These are phyloP conservation scores for Sonneratia caseolaris DNA, from an alignment of 345 rosid genomes.

Conservation along the genomic window DNA sequence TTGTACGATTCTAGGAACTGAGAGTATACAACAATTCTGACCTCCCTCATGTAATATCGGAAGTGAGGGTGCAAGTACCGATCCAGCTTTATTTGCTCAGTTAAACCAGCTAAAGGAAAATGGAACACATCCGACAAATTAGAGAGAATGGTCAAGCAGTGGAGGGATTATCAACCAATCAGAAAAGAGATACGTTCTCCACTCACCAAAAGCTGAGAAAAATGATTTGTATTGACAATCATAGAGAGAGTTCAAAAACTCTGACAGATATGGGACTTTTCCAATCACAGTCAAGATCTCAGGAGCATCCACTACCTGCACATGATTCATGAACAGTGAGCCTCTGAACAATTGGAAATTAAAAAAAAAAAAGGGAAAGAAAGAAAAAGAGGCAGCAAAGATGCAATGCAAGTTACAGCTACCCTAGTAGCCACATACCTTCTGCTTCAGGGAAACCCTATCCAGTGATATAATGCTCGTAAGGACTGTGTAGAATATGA, in stretches of 20 bases:
- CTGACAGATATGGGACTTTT: slow-evolving; percentile 77
- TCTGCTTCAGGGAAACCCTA: slow-evolving; percentile 93
- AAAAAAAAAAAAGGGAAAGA: neutral
- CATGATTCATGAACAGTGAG: slow-evolving; percentile 5
- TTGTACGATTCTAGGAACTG: slow-evolving; percentile 94
- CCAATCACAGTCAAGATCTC: slow-evolving; percentile 97
- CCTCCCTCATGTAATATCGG: slow-evolving; percentile 97
- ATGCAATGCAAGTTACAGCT: neutral
- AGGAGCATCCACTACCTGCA: slow-evolving; percentile 98
- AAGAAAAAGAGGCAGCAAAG: neutral
- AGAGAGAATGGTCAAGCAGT: neutral
- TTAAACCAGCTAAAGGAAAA: slow-evolving; percentile 36
- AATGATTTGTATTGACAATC: slow-evolving; percentile 91
- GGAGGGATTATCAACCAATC: neutral
- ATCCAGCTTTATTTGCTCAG: slow-evolving; percentile 82
- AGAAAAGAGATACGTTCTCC: neutral
- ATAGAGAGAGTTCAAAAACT: slow-evolving; percentile 83
- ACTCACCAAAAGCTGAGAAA: slow-evolving; percentile 88
- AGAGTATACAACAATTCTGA: slow-evolving; percentile 84
- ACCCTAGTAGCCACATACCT: slow-evolving; percentile 37
- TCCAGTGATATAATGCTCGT: slow-evolving; percentile 91
- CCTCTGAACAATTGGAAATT: neutral
- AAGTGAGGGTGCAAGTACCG: slow-evolving; percentile 87
- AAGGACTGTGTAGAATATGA: slow-evolving; percentile 91
- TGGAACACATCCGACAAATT: neutral